These are phyloP conservation scores for Aspergillus cristatus DNA, from an alignment of 495 filamentous ascomycete genomes.

Conservation along the genomic window DNA sequence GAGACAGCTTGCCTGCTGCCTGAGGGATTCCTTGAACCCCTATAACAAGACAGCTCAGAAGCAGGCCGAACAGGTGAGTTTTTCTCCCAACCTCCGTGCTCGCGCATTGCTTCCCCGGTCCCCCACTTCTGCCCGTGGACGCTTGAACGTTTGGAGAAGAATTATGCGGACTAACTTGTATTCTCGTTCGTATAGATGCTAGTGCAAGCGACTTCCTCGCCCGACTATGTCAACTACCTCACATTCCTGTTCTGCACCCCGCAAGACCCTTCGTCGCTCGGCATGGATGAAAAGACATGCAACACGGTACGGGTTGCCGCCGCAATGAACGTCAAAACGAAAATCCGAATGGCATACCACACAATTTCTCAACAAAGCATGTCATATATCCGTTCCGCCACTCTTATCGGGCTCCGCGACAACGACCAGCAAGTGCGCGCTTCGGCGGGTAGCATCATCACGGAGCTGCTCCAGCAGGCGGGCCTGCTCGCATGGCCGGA, in stretches of 20 bases:
- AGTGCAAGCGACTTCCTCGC: conserved; percentile 75
- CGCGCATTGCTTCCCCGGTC: neutral
- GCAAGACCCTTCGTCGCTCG: conserved; percentile 48
- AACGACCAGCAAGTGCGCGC: conserved; percentile 71
- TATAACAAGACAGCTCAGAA: conserved; percentile 70
- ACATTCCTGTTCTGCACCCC: conserved; percentile 77
- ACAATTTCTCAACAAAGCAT: conserved; percentile 61
- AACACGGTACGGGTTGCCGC: conserved; percentile 75
- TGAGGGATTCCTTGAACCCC: conserved; percentile 84
- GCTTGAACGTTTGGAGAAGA: no score
- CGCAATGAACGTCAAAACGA: conserved; percentile 91
- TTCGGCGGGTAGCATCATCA: conserved; percentile 87
- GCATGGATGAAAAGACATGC: conserved; percentile 49
- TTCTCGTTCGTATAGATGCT: no score
- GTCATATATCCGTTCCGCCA: conserved; percentile 65
- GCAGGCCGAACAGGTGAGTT: conserved; percentile 53
- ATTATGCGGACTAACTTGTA: no score
- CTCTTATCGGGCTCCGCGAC: conserved; percentile 74
- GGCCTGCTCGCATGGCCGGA: conserved; percentile 89
- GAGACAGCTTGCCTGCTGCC: conserved; percentile 76
- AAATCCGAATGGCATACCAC: conserved; percentile 62
- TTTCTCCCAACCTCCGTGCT: conserved; percentile 4
- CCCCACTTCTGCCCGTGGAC: no score
- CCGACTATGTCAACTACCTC: conserved; percentile 95
- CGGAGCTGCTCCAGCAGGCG: conserved; percentile 79